Conservation (phyloP, 139 green algal species). For the Chlorella sp. region DNA sequence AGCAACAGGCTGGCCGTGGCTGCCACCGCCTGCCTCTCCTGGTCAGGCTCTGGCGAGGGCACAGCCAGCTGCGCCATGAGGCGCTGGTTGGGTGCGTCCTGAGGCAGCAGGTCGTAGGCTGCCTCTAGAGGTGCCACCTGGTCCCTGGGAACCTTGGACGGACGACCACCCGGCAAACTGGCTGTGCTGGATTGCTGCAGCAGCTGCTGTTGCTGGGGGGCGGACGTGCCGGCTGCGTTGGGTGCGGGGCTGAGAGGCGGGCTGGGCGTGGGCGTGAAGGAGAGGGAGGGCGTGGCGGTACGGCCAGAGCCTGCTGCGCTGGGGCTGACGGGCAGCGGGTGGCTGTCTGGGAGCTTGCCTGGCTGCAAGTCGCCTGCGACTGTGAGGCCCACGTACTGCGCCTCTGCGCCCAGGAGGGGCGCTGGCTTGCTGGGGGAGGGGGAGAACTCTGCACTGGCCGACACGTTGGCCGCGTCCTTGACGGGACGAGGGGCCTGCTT, state of each 20-base stretch:
- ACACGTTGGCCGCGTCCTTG: background rate
- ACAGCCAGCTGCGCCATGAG: background rate
- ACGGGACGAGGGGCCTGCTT: slow-evolving; percentile 2
- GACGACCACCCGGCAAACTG: background rate
- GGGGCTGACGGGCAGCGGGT: background rate
- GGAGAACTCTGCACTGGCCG: background rate
- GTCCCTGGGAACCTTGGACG: background rate
- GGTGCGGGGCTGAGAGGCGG: background rate
- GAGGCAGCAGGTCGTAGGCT: background rate
- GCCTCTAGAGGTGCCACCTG: background rate
- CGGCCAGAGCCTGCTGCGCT: background rate
- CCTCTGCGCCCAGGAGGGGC: background rate
- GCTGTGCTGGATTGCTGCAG: background rate
- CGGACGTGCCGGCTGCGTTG: no score
- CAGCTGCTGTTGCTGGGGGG: background rate
- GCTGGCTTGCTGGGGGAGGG: background rate
- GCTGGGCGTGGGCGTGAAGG: background rate
- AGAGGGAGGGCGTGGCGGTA: background rate
- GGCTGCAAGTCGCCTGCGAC: background rate
- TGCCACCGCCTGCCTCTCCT: slow-evolving; percentile 4
- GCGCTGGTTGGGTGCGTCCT: background rate
- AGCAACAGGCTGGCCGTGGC: slow-evolving; percentile 23
- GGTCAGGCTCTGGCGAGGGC: background rate
- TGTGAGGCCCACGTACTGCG: background rate
- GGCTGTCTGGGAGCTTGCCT: background rate